Evolutionary conservation across 352 stramenopile genomes (phyloP), one percentile per base, ranked within the genome.

Genomic region (Halophytophthora batemanensis): DNA sequence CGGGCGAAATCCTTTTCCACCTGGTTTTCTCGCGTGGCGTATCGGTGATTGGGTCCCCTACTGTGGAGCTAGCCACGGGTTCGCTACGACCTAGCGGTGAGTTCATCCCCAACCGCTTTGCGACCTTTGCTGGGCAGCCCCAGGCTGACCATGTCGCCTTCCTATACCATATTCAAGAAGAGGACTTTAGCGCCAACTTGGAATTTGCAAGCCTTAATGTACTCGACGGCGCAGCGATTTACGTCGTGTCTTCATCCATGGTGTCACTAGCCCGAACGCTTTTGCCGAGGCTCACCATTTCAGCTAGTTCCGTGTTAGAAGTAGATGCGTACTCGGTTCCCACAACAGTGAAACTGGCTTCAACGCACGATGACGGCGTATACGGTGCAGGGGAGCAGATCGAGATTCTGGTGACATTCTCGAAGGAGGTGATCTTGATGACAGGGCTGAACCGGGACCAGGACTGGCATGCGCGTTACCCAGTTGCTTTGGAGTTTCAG

Each of bases 1-100:
- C 81, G 3, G 81, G 81, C 1, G 77, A 92, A 37, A 86, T 92
- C 43, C 56, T 82, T 1, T 90, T 92, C 44, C 64, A 75, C 13
- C 3, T 90, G 7, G 56, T 82, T 8, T 92, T 88, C 53, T 86
- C 74, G 19, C 65, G 76, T 3, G 36, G 74, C 0, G 74, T 92
- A 1, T 55, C 54, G 8, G 69, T 92, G 2, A 45, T 76, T 15
- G 77, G 64, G 1, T 46, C 56, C 0, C 77, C 78, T 6, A 72
- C 62, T 2, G 55, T 87, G 1, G 74, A 86, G 15, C 55, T 92
- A 15, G 77, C 74, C 1, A 90, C 81, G 0, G 78, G 78, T 0
- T 85, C 71, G 3, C 43, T 84, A 2, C 74, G 69, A 28, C 45
- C 62, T 6, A 86, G 66, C 25, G 76, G 78, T 0, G 22, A 66